Evolutionary conservation across 805 yeast species (phyloP).

Genomic region (Kazachstania africana): DNA sequence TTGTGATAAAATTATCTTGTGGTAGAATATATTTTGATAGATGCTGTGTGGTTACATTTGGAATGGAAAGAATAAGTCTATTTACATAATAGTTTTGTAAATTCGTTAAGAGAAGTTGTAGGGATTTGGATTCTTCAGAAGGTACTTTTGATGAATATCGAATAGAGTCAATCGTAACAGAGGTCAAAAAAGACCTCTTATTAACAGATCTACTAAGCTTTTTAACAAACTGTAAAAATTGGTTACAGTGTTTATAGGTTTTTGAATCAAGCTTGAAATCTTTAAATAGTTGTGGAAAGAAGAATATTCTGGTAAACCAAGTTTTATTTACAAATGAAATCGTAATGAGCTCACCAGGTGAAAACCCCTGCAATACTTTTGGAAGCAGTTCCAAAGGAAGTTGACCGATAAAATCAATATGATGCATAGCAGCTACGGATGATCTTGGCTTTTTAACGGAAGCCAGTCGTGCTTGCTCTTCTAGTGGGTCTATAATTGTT

Average conservation of each 20-base stretch:
- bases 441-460: background rate
- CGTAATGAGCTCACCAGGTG: slow-evolving; percentile 11
- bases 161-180: slow-evolving; percentile 5
- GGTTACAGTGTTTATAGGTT: slow-evolving; percentile 8
- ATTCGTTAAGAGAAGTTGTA: slow-evolving; percentile 6
- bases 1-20: slow-evolving; percentile 3
- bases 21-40: slow-evolving; percentile 7
- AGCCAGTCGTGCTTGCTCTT: slow-evolving; percentile 5
- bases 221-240: slow-evolving; percentile 11
- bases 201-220: slow-evolving; percentile 1
- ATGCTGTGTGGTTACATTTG: slow-evolving; percentile 12
- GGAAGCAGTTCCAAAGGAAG: slow-evolving; percentile 22
- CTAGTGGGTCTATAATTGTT: slow-evolving; percentile 13
- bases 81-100: slow-evolving; percentile 6
- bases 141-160: slow-evolving; percentile 12
- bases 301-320: slow-evolving; percentile 13
- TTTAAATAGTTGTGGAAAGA: slow-evolving; percentile 12
- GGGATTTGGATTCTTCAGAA: slow-evolving; percentile 15
- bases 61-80: slow-evolving; percentile 11
- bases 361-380: slow-evolving; percentile 9
- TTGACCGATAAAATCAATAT: slow-evolving; percentile 9
- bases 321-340: slow-evolving; percentile 11
- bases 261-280: slow-evolving; percentile 8
- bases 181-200: background rate
- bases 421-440: background rate